Evolutionary conservation across 2,329 filamentous ascomycete genomes (phyloP).

Genomic region (Chaetomium sp.): DNA sequence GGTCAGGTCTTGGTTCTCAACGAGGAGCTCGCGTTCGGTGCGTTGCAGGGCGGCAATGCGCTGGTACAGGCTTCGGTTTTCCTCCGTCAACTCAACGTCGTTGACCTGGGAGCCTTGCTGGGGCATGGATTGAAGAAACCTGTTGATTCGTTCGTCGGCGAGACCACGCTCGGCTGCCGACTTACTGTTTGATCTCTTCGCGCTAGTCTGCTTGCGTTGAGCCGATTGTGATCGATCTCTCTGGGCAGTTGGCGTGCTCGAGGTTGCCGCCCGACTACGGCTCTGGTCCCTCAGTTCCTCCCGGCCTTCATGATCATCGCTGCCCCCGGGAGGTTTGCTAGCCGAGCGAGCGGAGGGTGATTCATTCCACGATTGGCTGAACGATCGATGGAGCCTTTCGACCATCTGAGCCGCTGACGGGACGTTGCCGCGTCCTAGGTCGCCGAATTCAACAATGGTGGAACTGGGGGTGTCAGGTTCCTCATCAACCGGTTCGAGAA

Average conservation of each 20-base stretch:
- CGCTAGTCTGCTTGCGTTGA: neutral
- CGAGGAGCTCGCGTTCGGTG: conserved; percentile 11
- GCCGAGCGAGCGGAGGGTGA: neutral
- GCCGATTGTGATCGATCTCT: conserved; percentile 7
- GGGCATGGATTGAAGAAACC: conserved; percentile 8
- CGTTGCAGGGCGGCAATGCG: conserved; percentile 11
- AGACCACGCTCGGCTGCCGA: neutral
- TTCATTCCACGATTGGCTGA: neutral
- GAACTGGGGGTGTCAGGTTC: conserved; percentile 9
- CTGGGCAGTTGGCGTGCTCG: neutral
- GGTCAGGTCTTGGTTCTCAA: conserved; percentile 13
- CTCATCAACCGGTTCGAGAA: conserved; percentile 1
- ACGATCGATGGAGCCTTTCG: conserved; percentile 1
- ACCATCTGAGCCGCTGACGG: conserved; percentile 7
- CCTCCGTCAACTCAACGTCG: conserved; percentile 6
- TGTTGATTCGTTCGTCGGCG: conserved; percentile 5
- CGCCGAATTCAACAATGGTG: conserved; percentile 11
- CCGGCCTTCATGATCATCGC: neutral
- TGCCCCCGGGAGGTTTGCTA: neutral
- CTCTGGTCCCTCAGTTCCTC: neutral
- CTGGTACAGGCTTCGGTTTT: conserved; percentile 13
- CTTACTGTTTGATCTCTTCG: neutral
- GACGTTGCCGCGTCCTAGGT: neutral
- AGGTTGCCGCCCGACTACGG: neutral
- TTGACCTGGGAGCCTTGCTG: neutral